These are phyloP conservation scores for Phytophthora rubi DNA, from an alignment of 352 stramenopile species.

Conservation along the genomic window DNA sequence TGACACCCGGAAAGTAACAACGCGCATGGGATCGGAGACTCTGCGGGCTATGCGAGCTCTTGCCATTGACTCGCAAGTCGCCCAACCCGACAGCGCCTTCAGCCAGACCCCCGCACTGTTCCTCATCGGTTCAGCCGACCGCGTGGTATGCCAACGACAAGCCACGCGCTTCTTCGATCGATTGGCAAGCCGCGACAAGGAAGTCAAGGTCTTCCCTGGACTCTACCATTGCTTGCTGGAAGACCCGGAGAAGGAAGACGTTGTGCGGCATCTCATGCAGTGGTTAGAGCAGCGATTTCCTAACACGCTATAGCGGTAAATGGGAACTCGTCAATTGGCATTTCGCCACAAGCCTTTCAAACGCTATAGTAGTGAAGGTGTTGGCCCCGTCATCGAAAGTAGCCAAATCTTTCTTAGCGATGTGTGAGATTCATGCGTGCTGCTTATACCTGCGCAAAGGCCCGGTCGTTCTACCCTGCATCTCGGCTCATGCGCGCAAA, in stretches of 20 bases:
- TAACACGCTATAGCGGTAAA: not conserved
- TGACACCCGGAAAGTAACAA: constrained; percentile 23
- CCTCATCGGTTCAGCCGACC: constrained; percentile 11
- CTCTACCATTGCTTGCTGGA: constrained; percentile 17
- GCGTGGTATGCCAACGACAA: constrained; percentile 10
- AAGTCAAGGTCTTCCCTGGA: constrained; percentile 10
- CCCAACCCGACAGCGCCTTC: constrained; percentile 19
- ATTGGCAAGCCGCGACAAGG: constrained; percentile 19
- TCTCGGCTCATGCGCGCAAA: not conserved
- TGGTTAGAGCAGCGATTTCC: constrained; percentile 5
- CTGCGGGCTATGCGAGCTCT: constrained; percentile 38
- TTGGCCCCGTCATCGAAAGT: not conserved
- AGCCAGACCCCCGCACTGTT: constrained; percentile 13
- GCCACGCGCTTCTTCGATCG: constrained; percentile 7
- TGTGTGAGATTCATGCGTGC: constrained; percentile 19
- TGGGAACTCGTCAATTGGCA: not conserved
- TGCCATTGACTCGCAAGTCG: not conserved
- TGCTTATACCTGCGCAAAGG: constrained; percentile 5
- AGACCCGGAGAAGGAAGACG: constrained; percentile 7
- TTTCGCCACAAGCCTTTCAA: too few species aligned
- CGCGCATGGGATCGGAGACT: constrained; percentile 38
- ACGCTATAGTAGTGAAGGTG: too few species aligned
- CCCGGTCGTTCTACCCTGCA: not conserved
- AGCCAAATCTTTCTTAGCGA: not conserved
- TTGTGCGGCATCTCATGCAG: not conserved